Base-by-base conservation (phyloP, 2,329 filamentous ascomycete species). In the Pseudogymnoascus destructans region DNA sequence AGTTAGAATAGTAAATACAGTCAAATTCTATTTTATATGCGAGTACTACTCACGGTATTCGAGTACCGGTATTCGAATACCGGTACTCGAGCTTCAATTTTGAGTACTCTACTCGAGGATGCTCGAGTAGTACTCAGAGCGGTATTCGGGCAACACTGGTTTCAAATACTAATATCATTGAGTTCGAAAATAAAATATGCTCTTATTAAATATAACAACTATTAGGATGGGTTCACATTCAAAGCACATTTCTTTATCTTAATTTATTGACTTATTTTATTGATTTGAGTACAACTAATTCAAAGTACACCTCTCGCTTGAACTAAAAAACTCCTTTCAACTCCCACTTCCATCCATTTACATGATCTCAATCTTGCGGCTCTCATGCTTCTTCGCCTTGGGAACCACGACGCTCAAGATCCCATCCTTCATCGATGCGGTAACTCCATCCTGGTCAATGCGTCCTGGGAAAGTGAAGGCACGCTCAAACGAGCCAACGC, bases 381-480 rank as follows among this genome's bases (percentile, higher is more conserved):
- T 65, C 70, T 79, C 74, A 63, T 74, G 74, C 75, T 77, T 79
- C 72, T 77, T 78, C 19, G 78, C 77, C 76, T 85, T 87, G 59
- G 84, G 84, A 11, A 86, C 77, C 35, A 73, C 67, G 60, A 87
- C 74, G 63, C 69, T 79, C 64, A 87, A 72, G 62, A 86, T 74
- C 30, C 84, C 84, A 59, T 86, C 77, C 68, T 79, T 76, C 61
- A 87, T 77, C 59, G 67, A 75, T 46, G 84, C 84, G 46, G 70
- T 74, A 58, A 87, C 82, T 5, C 67, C 72, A 9, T 80, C 78
- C 64, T 79, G 75, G 66, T 85, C 79, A 62, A 87, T 76, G 27
- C 77, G 77, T 57, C 71, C 71, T 1, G 82, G 80, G 73, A 87
- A 86, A 68, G 73, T 78, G 73, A 87, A 86, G 62, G 75, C 79